Evolutionary conservation across 1,139 yeast species (phyloP), one percentile per base, ranked within the genome.

Genomic region (Tardiomyces digboiensis): DNA sequence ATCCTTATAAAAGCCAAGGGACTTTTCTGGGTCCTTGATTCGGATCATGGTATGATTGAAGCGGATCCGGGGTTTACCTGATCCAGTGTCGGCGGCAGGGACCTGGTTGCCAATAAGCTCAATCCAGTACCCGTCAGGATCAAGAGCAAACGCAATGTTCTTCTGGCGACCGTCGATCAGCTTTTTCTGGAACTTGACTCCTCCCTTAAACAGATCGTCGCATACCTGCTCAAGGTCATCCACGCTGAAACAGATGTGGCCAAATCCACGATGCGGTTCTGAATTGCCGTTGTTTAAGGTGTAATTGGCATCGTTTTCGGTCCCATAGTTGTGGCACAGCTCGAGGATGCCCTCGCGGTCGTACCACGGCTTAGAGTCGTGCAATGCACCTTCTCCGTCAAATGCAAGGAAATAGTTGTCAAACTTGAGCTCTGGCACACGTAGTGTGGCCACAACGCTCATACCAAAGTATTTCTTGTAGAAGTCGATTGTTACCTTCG

Each of bases 41-140:
- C 98, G 78, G 53, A 89, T 74, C 98, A 91, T 91, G 14, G 95
- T 70, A 65, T 91, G 98, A 67, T 91, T 91, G 65, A 91, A 76
- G 38, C 55, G 45, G 6, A 43, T 42, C 13, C 29, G 16, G 19
- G 49, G 41, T 33, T 39, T 36, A 7, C 26, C 29, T 21, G 50
- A 48, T 19, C 44, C 57, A 2, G 45, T 47, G 7, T 46, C 39
- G 8, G 47, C 36, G 58, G 61, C 22, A 57, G 66, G 74, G 21
- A 55, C 55, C 55, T 72, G 70, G 56, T 88, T 80, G 57, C 80
- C 80, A 54, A 89, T 76, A 58, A 91, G 70, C 70, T 91, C 98
- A 56, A 91, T 75, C 98, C 98, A 91, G 69, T 91, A 91, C 53
- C 93, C 93, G 65, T 91, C 91, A 3, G 97, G 97, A 59, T 91